Percentiles rank a stretch among this genome's conserved stretches.
Conservation (phyloP, 768 basidiomycete species). For the Agaricus subrufescens region DNA sequence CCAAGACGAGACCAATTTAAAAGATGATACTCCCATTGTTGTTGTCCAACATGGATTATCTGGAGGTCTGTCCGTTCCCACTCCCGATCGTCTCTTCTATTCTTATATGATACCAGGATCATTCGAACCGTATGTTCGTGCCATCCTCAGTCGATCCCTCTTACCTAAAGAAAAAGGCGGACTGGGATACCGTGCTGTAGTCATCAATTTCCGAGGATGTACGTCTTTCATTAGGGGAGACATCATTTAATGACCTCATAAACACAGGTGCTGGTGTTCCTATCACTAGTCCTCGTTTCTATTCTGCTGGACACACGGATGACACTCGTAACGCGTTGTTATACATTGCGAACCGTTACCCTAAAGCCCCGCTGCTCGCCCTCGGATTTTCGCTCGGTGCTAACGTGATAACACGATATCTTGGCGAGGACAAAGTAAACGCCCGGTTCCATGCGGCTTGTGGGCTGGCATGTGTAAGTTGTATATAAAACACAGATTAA, state of each 20-base stretch:
- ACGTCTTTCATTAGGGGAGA: constrained; percentile 23
- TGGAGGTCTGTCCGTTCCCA: constrained; percentile 31
- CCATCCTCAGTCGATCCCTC: constrained; percentile 72
- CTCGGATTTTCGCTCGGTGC: constrained; percentile 94
- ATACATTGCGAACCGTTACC: constrained; percentile 68
- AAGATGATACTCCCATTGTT: constrained; percentile 45
- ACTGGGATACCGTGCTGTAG: constrained; percentile 83
- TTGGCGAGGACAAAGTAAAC: constrained; percentile 73
- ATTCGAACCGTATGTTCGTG: constrained; percentile 86
- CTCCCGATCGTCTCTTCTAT: background rate
- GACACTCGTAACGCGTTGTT: constrained; percentile 81
- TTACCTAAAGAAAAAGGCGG: constrained; percentile 73
- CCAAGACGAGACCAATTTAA: constrained; percentile 26
- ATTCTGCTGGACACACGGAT: constrained; percentile 86
- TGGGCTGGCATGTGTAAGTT: constrained; percentile 69
- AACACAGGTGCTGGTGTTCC: constrained; percentile 76
- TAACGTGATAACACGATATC: constrained; percentile 84
- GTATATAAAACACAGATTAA: constrained; percentile 10
- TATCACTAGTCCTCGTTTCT: constrained; percentile 77
- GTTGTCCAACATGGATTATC: constrained; percentile 56
- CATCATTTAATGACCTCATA: constrained; percentile 10
- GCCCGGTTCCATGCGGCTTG: constrained; percentile 63
- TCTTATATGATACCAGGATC: constrained; percentile 47
- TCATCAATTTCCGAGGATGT: constrained; percentile 94
- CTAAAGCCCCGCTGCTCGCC: constrained; percentile 77